Percentiles rank a stretch among this genome's conserved stretches.
Conservation (phyloP, 768 basidiomycete genomes). For the Tulasnella sp. region DNA sequence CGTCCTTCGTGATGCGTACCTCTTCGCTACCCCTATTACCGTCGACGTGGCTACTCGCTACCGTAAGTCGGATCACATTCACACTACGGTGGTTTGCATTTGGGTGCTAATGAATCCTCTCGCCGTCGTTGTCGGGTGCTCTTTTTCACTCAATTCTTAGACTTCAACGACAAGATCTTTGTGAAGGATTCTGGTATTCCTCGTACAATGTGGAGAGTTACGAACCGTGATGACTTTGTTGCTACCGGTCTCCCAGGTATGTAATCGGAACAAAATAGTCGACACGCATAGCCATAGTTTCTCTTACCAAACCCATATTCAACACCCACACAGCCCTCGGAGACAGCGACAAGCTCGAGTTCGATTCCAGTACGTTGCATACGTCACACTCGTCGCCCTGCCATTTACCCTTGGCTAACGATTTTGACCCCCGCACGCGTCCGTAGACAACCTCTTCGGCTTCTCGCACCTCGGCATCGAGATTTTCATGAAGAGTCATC, state of each 20-base stretch:
- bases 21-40: constrained; percentile 25
- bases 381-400: neutral
- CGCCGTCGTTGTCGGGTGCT: neutral
- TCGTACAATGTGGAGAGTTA: constrained; percentile 21
- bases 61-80: constrained; percentile 10
- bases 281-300: too few species aligned
- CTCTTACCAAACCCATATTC: too few species aligned
- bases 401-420: neutral
- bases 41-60: constrained; percentile 13
- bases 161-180: neutral
- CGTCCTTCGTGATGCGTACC: constrained; percentile 25
- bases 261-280: too few species aligned
- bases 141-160: neutral
- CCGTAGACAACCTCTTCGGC: constrained; percentile 12
- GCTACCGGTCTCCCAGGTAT: constrained; percentile 24
- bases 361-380: neutral
- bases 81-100: neutral
- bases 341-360: neutral
- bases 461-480: constrained; percentile 22
- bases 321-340: neutral
- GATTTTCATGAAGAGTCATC: constrained; percentile 15
- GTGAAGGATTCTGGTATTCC: neutral
- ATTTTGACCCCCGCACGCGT: neutral
- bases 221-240: constrained; percentile 21
- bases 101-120: neutral